Evolutionary conservation across 306 rosid species (phyloP), one percentile per base, ranked within the genome.

Genomic region (Citrullus amarus): DNA sequence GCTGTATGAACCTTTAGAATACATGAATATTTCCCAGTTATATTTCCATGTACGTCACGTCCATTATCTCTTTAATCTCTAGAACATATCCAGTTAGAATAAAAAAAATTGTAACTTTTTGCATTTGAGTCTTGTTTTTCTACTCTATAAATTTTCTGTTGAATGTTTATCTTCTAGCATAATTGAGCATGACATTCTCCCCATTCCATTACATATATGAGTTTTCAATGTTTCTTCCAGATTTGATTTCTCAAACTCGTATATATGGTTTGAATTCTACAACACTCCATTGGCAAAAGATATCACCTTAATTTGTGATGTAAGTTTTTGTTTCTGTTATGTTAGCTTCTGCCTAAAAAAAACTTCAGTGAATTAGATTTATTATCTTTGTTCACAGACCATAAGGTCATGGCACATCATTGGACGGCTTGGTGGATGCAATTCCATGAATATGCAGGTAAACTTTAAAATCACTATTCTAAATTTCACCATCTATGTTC

Each of bases 401-500:
- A 83, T 94, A 65, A 90, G 98, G 80, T 87, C 96, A 15, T 92
- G 98, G 98, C 92, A 94, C 83, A 88, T 94, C 48, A 43, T 94
- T 44, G 97, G 93, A 63, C 96, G 96, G 44, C 91, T 94, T 69
- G 96, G 98, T 39, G 98, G 97, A 85, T 90, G 94, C 88, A 92
- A 94, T 87, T 83, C 98, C 76, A 87, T 90, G 97, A 92, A 94
- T 81, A 94, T 94, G 97, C 97, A 94, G 83, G 98, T 92, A 83
- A 81, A 81, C 43, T 80, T 81, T 56, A 68, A 61, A 76, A 44
- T 38, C 36, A 17, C 30, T 18, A 55, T 39, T 20, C 43, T 6
- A 48, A 61, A 36, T 53, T 56, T 36, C 11, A 36, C 22, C 58
- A 41, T 38, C 11, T 54, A 48, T 68, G 43, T 62, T 32, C 44